A percentile compares a stretch with the other conserved stretches of the same genome.
Evolutionary conservation across 2,329 filamentous ascomycete species (phyloP).

Genomic region (Penicillium sp.): DNA sequence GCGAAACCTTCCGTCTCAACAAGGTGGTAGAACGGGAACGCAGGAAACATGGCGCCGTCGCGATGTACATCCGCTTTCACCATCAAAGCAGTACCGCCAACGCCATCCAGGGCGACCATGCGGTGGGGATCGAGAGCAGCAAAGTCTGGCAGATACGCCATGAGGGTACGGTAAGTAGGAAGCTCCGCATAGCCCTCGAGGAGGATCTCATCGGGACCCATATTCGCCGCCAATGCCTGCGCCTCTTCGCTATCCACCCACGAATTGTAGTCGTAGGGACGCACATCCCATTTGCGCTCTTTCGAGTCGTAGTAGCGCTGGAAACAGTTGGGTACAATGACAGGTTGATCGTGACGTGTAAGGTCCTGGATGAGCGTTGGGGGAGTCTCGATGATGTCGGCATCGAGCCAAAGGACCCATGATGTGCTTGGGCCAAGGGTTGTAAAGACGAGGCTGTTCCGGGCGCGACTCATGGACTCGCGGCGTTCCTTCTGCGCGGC

Average conservation of each 20-base stretch:
- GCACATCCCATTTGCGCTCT: slow-evolving; percentile 68
- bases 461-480: slow-evolving; percentile 86
- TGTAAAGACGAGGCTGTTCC: slow-evolving; percentile 93
- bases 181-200: slow-evolving; percentile 92
- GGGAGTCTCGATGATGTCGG: slow-evolving; percentile 88
- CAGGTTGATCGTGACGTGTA: slow-evolving; percentile 79
- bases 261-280: slow-evolving; percentile 95
- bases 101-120: slow-evolving; percentile 81
- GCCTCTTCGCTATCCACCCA: slow-evolving; percentile 90
- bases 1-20: slow-evolving; percentile 98
- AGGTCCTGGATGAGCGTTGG: slow-evolving; percentile 85
- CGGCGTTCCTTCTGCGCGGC: slow-evolving; percentile 82
- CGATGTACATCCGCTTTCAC: slow-evolving; percentile 97
- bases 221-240: slow-evolving; percentile 69
- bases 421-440: slow-evolving; percentile 87
- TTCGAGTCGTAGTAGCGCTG: slow-evolving; percentile 78
- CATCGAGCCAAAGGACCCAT: slow-evolving; percentile 96
- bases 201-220: slow-evolving; percentile 90
- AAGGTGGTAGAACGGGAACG: slow-evolving; percentile 93
- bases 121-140: slow-evolving; percentile 57
- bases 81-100: slow-evolving; percentile 86
- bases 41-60: slow-evolving; percentile 97
- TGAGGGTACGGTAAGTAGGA: slow-evolving; percentile 85
- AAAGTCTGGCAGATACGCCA: slow-evolving; percentile 74
- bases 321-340: slow-evolving; percentile 94